Evolutionary conservation across 2,329 filamentous ascomycete species (phyloP), one percentile per base, ranked within the genome.

Genomic region (Neonectria coccinea): DNA sequence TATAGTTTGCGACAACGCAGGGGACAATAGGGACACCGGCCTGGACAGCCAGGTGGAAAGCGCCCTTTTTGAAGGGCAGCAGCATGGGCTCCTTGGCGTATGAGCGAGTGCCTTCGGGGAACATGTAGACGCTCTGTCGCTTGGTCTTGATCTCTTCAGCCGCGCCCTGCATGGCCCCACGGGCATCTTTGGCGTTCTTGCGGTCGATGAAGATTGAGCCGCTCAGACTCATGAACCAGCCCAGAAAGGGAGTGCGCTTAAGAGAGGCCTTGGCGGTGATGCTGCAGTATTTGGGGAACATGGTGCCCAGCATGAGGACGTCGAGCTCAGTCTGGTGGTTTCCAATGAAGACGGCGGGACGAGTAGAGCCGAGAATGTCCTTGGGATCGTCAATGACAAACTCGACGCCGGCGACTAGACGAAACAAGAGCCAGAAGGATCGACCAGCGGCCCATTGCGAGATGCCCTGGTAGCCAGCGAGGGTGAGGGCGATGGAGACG

Each of bases 301-400:
- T 88, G 79, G 86, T 84, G 67, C 94, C 96, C 29, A 99, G 87
- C 88, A 97, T 92, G 64, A 97, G 86, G 44, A 99, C 92, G 77
- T 99, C 96, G 70, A 99, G 88, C 82, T 98, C 96, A 22, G 92
- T 93, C 85, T 99, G 96, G 82, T 99, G 96, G 81, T 98, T 98
- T 44, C 92, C 92, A 71, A 99, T 85, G 75, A 99, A 94, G 62
- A 99, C 92, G 62, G 93, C 94, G 1, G 96, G 96, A 56, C 95
- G 88, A 29, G 84, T 84, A 10, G 84, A 89, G 51, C 82, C 81
- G 63, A 94, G 87, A 71, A 89, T 77, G 69, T 89, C 80, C 64
- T 88, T 77, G 42, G 88, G 78, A 73, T 94, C 93, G 48, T 91
- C 86, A 54, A 97, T 81, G 66, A 87, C 84, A 77, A 98, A 97